Evolutionary conservation across 2,329 filamentous ascomycete species (phyloP).

Genomic region (Diplodia scrobiculata): DNA sequence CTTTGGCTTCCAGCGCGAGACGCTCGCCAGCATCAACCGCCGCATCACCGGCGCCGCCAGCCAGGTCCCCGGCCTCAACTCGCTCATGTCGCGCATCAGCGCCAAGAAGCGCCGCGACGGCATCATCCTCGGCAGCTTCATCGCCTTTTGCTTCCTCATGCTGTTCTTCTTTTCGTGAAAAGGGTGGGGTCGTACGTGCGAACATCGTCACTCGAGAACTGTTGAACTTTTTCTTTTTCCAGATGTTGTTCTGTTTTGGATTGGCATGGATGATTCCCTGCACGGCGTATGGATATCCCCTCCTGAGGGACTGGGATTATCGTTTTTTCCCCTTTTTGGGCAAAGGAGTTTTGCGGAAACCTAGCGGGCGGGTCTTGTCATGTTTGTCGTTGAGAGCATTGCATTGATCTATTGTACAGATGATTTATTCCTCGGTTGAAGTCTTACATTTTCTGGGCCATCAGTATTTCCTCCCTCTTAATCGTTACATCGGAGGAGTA

Average conservation of each 20-base stretch:
- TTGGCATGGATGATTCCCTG: slow-evolving; percentile 12
- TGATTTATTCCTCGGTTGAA: slow-evolving; percentile 28
- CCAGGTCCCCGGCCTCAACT: slow-evolving; percentile 90
- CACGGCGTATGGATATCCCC: slow-evolving; percentile 23
- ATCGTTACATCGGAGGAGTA: neutral
- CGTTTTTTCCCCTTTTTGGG: neutral
- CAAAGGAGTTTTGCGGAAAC: slow-evolving; percentile 12
- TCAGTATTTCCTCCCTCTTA: neutral
- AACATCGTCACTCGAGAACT: neutral
- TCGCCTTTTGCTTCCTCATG: slow-evolving; percentile 87
- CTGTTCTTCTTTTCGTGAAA: slow-evolving; percentile 62
- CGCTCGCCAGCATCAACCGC: slow-evolving; percentile 82
- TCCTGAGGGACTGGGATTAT: slow-evolving; percentile 1
- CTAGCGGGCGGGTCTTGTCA: slow-evolving; percentile 6
- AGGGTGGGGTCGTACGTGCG: slow-evolving; percentile 29
- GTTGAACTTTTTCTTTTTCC: slow-evolving; percentile 30
- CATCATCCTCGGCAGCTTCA: slow-evolving; percentile 87
- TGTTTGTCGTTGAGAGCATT: slow-evolving; percentile 8
- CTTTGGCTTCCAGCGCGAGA: slow-evolving; percentile 85
- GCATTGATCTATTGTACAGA: slow-evolving; percentile 38
- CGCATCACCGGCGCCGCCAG: slow-evolving; percentile 86
- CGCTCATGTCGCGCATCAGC: slow-evolving; percentile 87
- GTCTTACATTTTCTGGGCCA: slow-evolving; percentile 31
- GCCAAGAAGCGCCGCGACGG: slow-evolving; percentile 93
- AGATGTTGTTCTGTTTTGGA: slow-evolving; percentile 26